Base-by-base conservation (phyloP, 1,284 basidiomycete genomes). In the Laetiporus sulphureus region DNA sequence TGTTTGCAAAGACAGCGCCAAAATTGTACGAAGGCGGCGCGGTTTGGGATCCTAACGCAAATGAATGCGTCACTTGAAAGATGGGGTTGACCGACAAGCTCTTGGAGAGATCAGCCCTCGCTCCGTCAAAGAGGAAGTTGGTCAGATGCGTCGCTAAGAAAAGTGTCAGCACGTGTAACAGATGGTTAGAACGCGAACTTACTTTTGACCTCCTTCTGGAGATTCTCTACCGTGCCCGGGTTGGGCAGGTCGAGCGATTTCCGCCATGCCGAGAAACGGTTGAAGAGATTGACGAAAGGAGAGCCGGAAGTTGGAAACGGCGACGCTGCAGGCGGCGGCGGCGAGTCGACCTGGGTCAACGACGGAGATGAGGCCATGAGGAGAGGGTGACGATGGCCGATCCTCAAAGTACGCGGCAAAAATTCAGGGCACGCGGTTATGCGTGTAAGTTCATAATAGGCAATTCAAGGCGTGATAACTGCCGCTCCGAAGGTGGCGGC, bases 51-150 rank as follows among this genome's bases (percentile, higher is more conserved):
- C 89, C 91, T 47, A 94, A 68, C 42, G 84, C 75, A 68, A 99
- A 98, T 31, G 92, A 91, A 65, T 99, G 96, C 46, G 93, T 94
- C 58, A 98, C 88, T 72, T 98, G 94, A 80, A 99, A 99, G 42
- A 91, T 83, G 23, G 96, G 96, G 66, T 83, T 92, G 63, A 89
- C 77, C 42, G 91, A 96, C 53, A 99, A 73, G 52, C 80, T 86
- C 72, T 99, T 99, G 46, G 91, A 88, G 54, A 99, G 73, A 70
- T 99, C 96, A 38, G 96, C 96, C 55, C 94, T 78, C 32, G 77
- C 95, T 51, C 96, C 96, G 71, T 99, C 96, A 64, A 98, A 99
- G 61, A 94, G 82, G 68, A 87, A 95, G 73, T 97, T 97, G 48
- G 83, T 87, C 48, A 97, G 68, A 62, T 92, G 91, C 15, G 92